phyloP scores from a whole-genome alignment of 2,329 filamentous ascomycete genomes.

The Ustilaginoidea virens region DNA sequence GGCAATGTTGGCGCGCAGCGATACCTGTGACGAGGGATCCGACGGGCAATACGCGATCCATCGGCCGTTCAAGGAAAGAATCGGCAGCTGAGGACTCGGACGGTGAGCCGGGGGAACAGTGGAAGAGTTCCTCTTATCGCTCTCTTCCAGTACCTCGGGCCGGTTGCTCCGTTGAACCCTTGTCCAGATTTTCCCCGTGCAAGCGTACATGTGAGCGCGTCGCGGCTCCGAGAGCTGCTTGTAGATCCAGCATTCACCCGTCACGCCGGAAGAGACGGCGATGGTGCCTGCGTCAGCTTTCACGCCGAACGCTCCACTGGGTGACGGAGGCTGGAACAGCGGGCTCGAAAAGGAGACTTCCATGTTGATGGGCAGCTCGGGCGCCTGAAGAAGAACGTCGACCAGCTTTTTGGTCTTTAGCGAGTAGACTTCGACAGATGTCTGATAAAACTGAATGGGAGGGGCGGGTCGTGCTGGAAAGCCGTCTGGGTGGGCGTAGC shows the following conservation, averaged over 20 bases:
- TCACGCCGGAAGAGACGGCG: constrained; percentile 62
- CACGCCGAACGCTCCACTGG: constrained; percentile 58
- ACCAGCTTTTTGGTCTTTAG: constrained; percentile 58
- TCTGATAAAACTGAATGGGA: constrained; percentile 56
- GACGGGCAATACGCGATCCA: constrained; percentile 70
- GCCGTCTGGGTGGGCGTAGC: constrained; percentile 21
- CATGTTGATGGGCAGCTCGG: constrained; percentile 43
- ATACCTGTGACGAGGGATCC: constrained; percentile 52
- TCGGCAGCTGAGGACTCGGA: constrained; percentile 39
- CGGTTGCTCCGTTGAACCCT: constrained; percentile 50
- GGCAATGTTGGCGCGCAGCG: constrained; percentile 50
- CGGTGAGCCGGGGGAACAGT: constrained; percentile 16
- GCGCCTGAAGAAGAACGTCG: constrained; percentile 57
- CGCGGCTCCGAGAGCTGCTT: constrained; percentile 29
- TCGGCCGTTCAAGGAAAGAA: constrained; percentile 53
- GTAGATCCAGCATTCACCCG: constrained; percentile 78
- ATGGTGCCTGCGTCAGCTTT: constrained; percentile 58
- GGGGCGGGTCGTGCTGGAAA: constrained; percentile 18
- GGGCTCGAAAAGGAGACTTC: constrained; percentile 41
- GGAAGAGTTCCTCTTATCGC: constrained; percentile 22
- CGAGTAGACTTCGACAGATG: constrained; percentile 79
- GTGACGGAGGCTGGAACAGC: constrained; percentile 51
- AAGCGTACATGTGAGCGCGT: constrained; percentile 37
- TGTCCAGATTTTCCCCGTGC: constrained; percentile 87
- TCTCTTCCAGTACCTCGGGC: constrained; percentile 30